Evolutionary conservation across 495 filamentous ascomycete genomes (phyloP), one percentile per base, ranked within the genome.

Genomic region (Talaromyces adpressus): DNA sequence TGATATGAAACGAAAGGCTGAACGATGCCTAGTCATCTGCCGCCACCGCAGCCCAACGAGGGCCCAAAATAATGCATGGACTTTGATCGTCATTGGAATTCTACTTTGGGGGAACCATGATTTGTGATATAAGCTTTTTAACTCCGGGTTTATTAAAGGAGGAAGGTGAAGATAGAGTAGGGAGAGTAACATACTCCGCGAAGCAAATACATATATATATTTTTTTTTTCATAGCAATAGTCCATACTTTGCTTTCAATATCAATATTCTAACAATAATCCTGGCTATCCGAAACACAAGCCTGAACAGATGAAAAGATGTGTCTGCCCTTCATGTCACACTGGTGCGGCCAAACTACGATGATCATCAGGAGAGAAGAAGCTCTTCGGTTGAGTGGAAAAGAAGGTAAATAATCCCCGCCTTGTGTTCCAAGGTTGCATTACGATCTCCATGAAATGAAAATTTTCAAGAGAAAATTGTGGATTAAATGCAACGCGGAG

Each of bases 1-100:
- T 27, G 27, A 27, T 27, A 27, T 27, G 69, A 75, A 85, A 67
- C 85, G 82, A 36, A 34, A 59, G 6, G 56, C 30, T 34, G 56
- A 27, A 36, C 56, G 56, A 36, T 59, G n/a, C n/a, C n/a, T n/a
- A 59, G 56, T 59, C 56, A 59, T 57, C 53, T 16, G 25, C 53
- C 14, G 25, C 53, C 14, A 57, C 53, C 53, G 25, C 53, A 5
- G 23, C 22, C 53, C 53, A 57, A 57, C 25, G 53, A 32, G 53
- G 53, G 53, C 25, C 22, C 5, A 29, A 29, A 29, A 1, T 57
- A 57, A 57, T 23, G 53, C 7, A 57, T 25, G 53, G 27, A 22
- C 3, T 57, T 57, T 57, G 14, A 57, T 57, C 25, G 3, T 57
- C 6, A 57, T 16, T 5, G 23, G 27, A 27, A 27, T 6, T 30